Conservation (phyloP, 2,329 filamentous ascomycete genomes). For the Fusarium gaditjirri region DNA sequence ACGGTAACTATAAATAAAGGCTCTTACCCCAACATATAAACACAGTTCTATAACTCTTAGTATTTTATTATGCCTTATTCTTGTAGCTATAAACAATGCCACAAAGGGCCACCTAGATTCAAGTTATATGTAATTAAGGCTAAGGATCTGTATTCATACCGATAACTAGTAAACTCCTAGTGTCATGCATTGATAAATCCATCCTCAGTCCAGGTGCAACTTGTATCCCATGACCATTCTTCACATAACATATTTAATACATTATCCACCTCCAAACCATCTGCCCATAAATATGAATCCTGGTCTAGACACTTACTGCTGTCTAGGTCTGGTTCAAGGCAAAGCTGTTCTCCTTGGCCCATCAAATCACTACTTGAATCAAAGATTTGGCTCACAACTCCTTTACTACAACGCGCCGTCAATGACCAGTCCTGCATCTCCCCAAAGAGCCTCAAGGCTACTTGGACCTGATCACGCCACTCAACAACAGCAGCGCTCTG, state of each 20-base stretch:
- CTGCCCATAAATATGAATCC: background rate
- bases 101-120: no score
- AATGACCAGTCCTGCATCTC: slow-evolving; percentile 4
- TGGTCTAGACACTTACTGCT: background rate
- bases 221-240: background rate
- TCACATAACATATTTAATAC: slow-evolving; percentile 3
- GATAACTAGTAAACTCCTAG: background rate
- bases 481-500: background rate
- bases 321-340: background rate
- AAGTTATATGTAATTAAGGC: no score
- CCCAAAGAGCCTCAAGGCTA: background rate
- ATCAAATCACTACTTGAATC: background rate
- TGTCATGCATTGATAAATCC: background rate
- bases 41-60: no score
- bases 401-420: background rate
- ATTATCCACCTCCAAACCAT: slow-evolving; percentile 6
- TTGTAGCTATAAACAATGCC: no score
- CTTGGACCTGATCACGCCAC: background rate
- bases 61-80: no score
- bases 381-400: slow-evolving; percentile 3
- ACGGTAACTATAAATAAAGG: no score
- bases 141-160: background rate
- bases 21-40: no score
- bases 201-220: background rate
- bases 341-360: background rate